These are phyloP conservation scores for Chlamydomonas asymmetrica DNA, from an alignment of 139 green algal genomes.

Conservation along the genomic window DNA sequence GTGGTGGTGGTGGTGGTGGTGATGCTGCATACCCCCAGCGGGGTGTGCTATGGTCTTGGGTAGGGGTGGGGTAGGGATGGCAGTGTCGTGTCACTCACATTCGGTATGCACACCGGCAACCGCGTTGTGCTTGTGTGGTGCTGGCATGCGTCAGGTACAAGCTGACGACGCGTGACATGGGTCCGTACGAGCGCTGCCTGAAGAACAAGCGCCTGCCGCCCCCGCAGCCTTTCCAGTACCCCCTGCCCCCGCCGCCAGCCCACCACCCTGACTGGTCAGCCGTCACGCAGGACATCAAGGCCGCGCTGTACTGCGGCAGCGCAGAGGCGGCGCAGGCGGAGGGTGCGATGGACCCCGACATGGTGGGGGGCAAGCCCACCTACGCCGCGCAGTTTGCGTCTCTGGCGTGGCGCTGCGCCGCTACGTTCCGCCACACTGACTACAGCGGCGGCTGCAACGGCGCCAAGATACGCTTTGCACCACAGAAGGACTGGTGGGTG, in stretches of 20 bases:
- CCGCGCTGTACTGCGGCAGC: not conserved
- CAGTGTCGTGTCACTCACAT: too few species aligned
- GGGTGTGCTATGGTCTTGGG: too few species aligned
- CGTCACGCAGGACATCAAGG: conserved; percentile 1
- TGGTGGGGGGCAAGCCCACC: conserved; percentile 13
- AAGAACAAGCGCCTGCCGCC: conserved; percentile 9
- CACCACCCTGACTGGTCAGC: conserved; percentile 5
- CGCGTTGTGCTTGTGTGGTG: too few species aligned
- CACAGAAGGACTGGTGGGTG: conserved; percentile 44
- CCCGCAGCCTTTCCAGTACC: conserved; percentile 43
- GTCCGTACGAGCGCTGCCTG: conserved; percentile 22
- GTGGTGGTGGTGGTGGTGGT: too few species aligned
- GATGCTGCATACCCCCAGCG: too few species aligned
- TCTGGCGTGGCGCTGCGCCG: conserved; percentile 44
- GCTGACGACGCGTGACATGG: conserved; percentile 31
- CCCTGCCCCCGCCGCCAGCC: conserved; percentile 20
- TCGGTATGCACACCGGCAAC: too few species aligned
- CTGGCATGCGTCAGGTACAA: too few species aligned
- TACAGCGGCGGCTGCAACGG: conserved; percentile 52
- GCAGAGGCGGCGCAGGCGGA: too few species aligned
- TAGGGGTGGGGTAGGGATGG: too few species aligned
- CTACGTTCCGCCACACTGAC: conserved; percentile 45
- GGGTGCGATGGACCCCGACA: too few species aligned
- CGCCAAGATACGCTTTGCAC: conserved; percentile 39
- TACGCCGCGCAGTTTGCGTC: conserved; percentile 35